Evolutionary conservation across 208 protist species (phyloP).

Genomic region (Trypanosoma conorhini): DNA sequence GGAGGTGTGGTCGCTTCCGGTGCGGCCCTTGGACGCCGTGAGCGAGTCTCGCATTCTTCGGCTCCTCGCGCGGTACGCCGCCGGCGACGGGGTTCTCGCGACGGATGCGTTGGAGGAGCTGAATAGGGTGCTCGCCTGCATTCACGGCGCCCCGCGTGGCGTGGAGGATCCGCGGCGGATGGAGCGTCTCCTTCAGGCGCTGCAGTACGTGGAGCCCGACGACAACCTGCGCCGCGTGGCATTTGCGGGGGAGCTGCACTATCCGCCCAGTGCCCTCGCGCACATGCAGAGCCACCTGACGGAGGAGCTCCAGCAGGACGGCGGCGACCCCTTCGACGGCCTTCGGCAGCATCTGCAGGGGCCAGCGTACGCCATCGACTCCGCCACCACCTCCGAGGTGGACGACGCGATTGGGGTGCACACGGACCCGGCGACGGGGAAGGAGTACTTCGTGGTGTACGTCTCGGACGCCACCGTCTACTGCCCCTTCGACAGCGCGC

Average conservation of each 20-base stretch:
- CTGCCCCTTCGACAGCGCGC: conserved; percentile 74
- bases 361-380: conserved; percentile 87
- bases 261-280: conserved; percentile 63
- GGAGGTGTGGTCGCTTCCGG: conserved; percentile 61
- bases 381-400: conserved; percentile 87
- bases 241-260: conserved; percentile 65
- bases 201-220: conserved; percentile 60
- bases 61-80: conserved; percentile 75
- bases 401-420: conserved; percentile 88
- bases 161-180: conserved; percentile 58
- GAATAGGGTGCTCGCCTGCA: conserved; percentile 38
- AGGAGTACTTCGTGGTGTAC: conserved; percentile 80
- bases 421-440: conserved; percentile 51
- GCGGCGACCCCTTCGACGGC: conserved; percentile 69
- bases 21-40: conserved; percentile 53
- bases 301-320: conserved; percentile 46
- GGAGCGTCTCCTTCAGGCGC: conserved; percentile 52
- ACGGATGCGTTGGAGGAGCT: conserved; percentile 62
- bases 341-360: conserved; percentile 46
- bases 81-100: conserved; percentile 59
- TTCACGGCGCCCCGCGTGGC: conserved; percentile 46
- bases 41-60: conserved; percentile 76
- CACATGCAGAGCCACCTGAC: conserved; percentile 45
- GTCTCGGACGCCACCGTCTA: conserved; percentile 90
- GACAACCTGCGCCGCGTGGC: conserved; percentile 77